These are phyloP conservation scores for Ceratocystis colombiana DNA, from an alignment of 2,329 filamentous ascomycete genomes.

Conservation along the genomic window DNA sequence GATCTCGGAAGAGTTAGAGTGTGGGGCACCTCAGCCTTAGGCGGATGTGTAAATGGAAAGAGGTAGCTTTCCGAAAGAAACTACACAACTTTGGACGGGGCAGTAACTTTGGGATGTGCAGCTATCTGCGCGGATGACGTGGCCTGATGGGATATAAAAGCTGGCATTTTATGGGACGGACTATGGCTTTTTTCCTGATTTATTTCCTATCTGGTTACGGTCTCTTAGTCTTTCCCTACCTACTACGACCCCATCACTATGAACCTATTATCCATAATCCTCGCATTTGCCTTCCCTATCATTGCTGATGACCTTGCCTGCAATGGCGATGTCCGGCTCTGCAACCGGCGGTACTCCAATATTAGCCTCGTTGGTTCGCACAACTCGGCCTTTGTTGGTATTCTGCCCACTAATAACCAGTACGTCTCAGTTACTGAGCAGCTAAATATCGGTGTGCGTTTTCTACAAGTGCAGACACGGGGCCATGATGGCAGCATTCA, in stretches of 20 bases:
- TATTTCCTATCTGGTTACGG: background rate
- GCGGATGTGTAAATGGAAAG: background rate
- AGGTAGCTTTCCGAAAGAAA: background rate
- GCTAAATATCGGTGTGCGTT: constrained; percentile 52
- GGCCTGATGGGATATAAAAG: background rate
- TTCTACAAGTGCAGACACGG: constrained; percentile 56
- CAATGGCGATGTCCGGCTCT: constrained; percentile 49
- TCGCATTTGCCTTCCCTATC: background rate
- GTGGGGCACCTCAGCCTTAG: background rate
- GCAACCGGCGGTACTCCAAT: constrained; percentile 48
- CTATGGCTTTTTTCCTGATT: background rate
- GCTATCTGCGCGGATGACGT: background rate
- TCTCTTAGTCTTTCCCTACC: background rate
- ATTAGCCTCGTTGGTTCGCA: constrained; percentile 55
- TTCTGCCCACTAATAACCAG: constrained; percentile 48
- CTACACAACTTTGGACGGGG: background rate
- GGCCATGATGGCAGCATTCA: constrained; percentile 42
- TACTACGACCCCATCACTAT: background rate
- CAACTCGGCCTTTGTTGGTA: constrained; percentile 54
- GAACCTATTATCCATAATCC: background rate
- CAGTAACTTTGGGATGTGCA: background rate
- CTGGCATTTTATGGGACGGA: background rate
- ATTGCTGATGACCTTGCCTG: constrained; percentile 33
- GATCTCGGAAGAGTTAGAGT: background rate
- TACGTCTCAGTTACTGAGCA: constrained; percentile 48